These are phyloP conservation scores for Metschnikowia lachancei DNA, from an alignment of 805 yeast genomes.

Conservation along the genomic window DNA sequence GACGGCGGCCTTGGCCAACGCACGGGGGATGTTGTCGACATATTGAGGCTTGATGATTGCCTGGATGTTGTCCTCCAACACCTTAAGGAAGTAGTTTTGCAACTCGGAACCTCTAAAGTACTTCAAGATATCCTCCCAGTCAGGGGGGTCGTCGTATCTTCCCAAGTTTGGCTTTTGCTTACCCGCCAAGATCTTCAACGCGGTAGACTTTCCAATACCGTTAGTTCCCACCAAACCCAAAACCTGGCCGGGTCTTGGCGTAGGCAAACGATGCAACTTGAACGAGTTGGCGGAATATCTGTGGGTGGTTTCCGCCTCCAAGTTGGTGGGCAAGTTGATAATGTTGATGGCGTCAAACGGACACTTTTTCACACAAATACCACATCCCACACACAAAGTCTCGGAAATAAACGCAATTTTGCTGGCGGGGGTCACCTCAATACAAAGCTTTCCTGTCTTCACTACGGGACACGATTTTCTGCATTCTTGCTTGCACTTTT, in stretches of 20 bases:
- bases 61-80: conserved; percentile 88
- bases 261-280: conserved; percentile 94
- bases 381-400: conserved; percentile 95
- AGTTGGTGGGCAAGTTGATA: conserved; percentile 93
- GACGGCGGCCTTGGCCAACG: conserved; percentile 81
- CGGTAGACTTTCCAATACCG: conserved; percentile 99
- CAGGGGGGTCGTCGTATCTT: conserved; percentile 91
- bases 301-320: conserved; percentile 90
- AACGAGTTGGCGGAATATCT: conserved; percentile 97
- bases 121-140: conserved; percentile 90
- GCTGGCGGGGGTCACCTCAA: conserved; percentile 86
- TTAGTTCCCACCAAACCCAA: conserved; percentile 96
- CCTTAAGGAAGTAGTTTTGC: conserved; percentile 92
- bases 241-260: conserved; percentile 99
- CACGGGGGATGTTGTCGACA: conserved; percentile 96
- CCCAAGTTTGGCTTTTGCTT: conserved; percentile 97
- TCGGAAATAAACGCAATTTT: conserved; percentile 96
- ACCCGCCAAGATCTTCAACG: conserved; percentile 93
- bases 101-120: conserved; percentile 96
- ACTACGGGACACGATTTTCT: conserved; percentile 97
- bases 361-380: conserved; percentile 98
- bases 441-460: conserved; percentile 95
- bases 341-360: conserved; percentile 97
- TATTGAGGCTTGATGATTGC: conserved; percentile 99
- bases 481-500: conserved; percentile 98